Evolutionary conservation across 164 flowering plant species (phyloP), one percentile per base, ranked within the genome.

Genomic region (Stephania yunnanensis): DNA sequence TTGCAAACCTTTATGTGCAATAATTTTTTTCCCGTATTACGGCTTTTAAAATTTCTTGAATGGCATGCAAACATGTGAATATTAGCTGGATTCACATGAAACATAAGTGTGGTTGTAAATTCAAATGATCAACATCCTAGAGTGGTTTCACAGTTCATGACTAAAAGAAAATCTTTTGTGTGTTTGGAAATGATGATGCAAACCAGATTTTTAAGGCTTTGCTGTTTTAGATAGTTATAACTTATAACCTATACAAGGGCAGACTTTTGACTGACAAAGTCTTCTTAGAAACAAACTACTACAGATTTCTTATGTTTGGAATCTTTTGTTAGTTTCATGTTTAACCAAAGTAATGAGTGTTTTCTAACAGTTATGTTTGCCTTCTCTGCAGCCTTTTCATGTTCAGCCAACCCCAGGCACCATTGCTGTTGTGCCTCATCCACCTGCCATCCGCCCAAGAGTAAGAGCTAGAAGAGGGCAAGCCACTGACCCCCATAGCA

Each of bases 401-500:
- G 90, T 90, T 15, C 97, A 93, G 68, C 89, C 92, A 65, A 85
- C 87, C 81, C 81, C 81, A 17, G 79, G 77, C 19, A 58, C 87
- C 19, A 86, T 85, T 74, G 79, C 88, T 74, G 76, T 87, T 29
- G 86, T 80, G 29, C 92, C 94, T 29, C 92, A 92, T 78, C 95
- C 93, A 68, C 97, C 98, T 48, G 79, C 88, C 65, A 85, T 92
- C 70, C 96, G 99, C 25, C 97, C 99, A 5, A 87, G 99, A 80
- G 97, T 92, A 75, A 82, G 99, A 64, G 99, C 99, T 20, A 87
- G 98, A 77, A 83, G 99, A 82, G 99, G 99, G 20, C 99, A 95
- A 84, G 99, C 99, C 30, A 95, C 98, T 15, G 98, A 95, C 85
- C 98, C 98, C 20, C 99, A 95, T 86, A 95, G 99, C 76, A 95